A percentile compares a stretch with the other conserved stretches of the same genome.
Conservation (phyloP, 768 basidiomycete species). For the Tylopilus vinaceipallidus region DNA sequence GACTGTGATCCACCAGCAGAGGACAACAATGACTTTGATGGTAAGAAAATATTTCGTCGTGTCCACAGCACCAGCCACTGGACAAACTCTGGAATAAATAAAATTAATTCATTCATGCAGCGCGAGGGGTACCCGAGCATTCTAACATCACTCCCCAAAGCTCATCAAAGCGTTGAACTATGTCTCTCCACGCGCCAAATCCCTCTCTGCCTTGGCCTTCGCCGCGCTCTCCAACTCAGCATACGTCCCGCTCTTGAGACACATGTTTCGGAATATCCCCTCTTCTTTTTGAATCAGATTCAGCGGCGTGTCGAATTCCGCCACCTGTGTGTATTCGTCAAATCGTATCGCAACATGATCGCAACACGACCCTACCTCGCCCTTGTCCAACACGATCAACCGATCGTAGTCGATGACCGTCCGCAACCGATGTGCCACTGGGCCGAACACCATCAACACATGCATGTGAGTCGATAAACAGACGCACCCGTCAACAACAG, state of each 20-base stretch:
- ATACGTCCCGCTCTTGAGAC: slow-evolving; percentile 66
- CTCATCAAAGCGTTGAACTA: too few species aligned
- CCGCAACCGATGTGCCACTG: slow-evolving; percentile 67
- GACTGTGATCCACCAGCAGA: too few species aligned
- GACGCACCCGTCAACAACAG: slow-evolving; percentile 67
- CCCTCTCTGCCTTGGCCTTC: slow-evolving; percentile 37
- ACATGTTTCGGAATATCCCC: slow-evolving; percentile 70
- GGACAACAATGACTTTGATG: too few species aligned
- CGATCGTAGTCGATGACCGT: slow-evolving; percentile 83
- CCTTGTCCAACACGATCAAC: slow-evolving; percentile 69
- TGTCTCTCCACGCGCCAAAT: not conserved
- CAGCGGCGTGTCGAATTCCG: slow-evolving; percentile 71
- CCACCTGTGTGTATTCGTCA: slow-evolving; percentile 37
- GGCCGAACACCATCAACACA: slow-evolving; percentile 1
- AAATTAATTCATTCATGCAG: too few species aligned
- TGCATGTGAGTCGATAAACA: too few species aligned
- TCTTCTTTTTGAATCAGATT: slow-evolving; percentile 60
- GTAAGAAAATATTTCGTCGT: too few species aligned
- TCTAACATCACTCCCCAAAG: too few species aligned
- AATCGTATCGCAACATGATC: too few species aligned
- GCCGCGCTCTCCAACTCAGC: slow-evolving; percentile 58
- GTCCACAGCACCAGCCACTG: too few species aligned
- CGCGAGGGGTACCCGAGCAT: too few species aligned
- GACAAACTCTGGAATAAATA: too few species aligned
- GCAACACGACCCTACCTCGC: slow-evolving; percentile 21